Base-by-base conservation (phyloP, 257 asterid genomes). In the Echium plantagineum region DNA sequence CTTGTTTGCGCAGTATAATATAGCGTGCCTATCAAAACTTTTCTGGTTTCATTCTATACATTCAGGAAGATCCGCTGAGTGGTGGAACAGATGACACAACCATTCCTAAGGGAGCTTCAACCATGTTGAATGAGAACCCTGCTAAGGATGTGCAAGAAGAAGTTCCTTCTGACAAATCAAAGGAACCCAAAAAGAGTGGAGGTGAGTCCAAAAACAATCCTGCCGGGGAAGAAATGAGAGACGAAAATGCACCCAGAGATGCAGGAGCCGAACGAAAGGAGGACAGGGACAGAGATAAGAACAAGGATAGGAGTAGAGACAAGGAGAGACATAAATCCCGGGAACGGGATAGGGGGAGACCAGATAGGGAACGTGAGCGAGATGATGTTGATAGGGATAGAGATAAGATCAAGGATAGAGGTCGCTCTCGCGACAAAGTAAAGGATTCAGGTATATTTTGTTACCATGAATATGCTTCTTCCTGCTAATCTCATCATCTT, bases 381-480 rank as follows among this genome's bases (percentile, higher is more conserved):
- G 88, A 83, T 28, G 94, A 81, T 59, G 62, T 59, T 22, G 96
- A 87, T 66, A 75, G 91, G 70, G 89, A 81, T 32, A 77, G 86
- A 66, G 95, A 85, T 57, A 80, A 71, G 69, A 73, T 65, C 53
- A 90, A 76, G 79, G 98, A 85, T 61, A 74, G 86, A 78, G 69
- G 77, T 63, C 96, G 83, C 31, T 81, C 94, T 9, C 78, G 90
- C 72, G 95, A 79, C 69, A 78, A 76, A 80, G 94, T 84, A 66
- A 78, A 74, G 77, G 86, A 80, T 72, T 77, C 78, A 32, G 85
- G 90, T 82, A 6, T 63, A 71, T 66, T 46, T 46, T 15, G 6
- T 65, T 58, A 16, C 62, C 52, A 31, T 38, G 21, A 58, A 51
- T 28, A 31, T 58, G 35, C 35, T 24, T 63, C 58, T 55, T 55